These are phyloP conservation scores for Emergomyces orientalis DNA, from an alignment of 2,329 filamentous ascomycete species.

Conservation along the genomic window DNA sequence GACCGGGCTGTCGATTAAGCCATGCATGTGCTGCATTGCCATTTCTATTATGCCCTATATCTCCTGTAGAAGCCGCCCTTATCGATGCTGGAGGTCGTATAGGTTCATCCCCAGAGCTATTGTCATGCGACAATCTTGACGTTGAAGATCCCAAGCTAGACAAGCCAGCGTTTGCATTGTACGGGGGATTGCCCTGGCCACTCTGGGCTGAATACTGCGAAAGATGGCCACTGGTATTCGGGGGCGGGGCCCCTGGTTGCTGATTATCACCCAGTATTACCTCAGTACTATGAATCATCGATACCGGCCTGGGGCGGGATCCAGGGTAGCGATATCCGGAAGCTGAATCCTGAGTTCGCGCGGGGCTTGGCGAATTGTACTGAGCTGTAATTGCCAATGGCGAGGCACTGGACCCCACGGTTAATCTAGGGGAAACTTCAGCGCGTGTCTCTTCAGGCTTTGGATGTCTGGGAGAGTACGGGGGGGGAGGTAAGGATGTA, in stretches of 20 bases:
- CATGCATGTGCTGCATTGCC: conserved; percentile 25
- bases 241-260: not conserved
- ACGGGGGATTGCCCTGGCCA: not conserved
- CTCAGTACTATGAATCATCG: conserved; percentile 10
- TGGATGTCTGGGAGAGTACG: conserved; percentile 13
- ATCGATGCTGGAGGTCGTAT: conserved; percentile 32
- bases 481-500: conserved; percentile 13
- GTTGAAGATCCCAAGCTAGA: conserved; percentile 5
- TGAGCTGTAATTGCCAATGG: not conserved
- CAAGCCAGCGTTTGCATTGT: not conserved
- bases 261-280: not conserved
- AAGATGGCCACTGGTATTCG: not conserved
- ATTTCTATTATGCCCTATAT: conserved; percentile 30
- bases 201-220: not conserved
- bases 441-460: not conserved
- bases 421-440: not conserved
- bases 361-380: not conserved
- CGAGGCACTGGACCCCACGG: not conserved
- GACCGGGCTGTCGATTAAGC: conserved; percentile 16
- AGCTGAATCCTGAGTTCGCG: not conserved
- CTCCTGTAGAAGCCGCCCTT: conserved; percentile 39
- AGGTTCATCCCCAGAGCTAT: conserved; percentile 16
- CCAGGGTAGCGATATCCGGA: conserved; percentile 8
- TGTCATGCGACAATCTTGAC: not conserved
- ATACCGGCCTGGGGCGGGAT: conserved; percentile 11